These are phyloP conservation scores for Sindora glabra DNA, from an alignment of 306 rosid species.

Conservation along the genomic window DNA sequence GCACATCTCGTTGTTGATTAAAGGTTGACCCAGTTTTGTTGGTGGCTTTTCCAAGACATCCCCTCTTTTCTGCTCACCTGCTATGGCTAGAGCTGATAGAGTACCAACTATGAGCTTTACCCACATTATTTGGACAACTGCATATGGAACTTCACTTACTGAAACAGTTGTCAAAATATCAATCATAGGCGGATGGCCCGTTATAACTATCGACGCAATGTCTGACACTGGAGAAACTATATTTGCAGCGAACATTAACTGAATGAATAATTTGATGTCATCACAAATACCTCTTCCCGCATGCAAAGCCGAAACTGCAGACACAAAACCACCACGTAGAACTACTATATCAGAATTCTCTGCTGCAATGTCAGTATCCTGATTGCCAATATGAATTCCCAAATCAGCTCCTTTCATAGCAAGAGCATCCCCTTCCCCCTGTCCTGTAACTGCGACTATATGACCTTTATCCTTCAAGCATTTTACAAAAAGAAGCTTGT, in stretches of 20 bases:
- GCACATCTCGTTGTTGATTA: not conserved
- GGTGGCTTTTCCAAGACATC: not conserved
- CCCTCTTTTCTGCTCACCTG: not conserved
- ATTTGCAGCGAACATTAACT: not conserved
- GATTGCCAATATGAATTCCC: not conserved
- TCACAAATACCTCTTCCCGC: not conserved
- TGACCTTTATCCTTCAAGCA: slow-evolving; percentile 4
- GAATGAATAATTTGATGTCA: not conserved
- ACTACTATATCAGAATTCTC: not conserved
- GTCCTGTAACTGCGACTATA: not conserved
- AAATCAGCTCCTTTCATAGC: not conserved
- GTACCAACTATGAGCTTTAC: not conserved
- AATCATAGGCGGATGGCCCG: not conserved
- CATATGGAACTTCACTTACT: not conserved
- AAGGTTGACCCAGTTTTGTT: not conserved
- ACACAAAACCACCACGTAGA: not conserved
- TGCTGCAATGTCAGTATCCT: not conserved
- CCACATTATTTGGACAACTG: not conserved
- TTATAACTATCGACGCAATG: not conserved
- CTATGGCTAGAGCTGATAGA: not conserved
- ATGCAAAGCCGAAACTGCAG: not conserved
- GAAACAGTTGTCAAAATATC: not conserved
- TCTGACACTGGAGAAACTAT: not conserved
- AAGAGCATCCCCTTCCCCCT: not conserved
- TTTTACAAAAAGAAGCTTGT: not conserved